Base-by-base conservation (phyloP, 306 rosid species). In the Gastrolobium villosum region DNA sequence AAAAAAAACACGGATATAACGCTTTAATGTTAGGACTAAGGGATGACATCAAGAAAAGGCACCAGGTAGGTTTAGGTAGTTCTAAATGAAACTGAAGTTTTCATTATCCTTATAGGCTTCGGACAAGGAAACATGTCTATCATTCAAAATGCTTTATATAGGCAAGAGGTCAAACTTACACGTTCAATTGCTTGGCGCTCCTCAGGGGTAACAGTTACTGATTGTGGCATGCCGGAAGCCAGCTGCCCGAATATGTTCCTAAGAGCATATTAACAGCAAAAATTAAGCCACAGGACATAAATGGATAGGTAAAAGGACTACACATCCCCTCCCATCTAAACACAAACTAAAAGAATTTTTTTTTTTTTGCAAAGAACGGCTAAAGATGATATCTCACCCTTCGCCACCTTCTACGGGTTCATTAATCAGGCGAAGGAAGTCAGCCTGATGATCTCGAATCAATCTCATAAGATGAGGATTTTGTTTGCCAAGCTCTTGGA, bases 401-500 rank as follows among this genome's bases (percentile, higher is more conserved):
- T 95, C 97, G 26, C 86, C 94, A 39, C 96, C 97, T 86, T 95
- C 99, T 36, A 72, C 83, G 3, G 99, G 97, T 75, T 92, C 99
- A 72, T 95, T 92, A 63, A 95, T 92, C 59, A 95, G 84, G 77
- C 90, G 98, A 65, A 92, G 89, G 72, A 95, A 95, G 82, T 91
- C 99, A 65, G 93, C 89, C 72, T 88, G 98, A 84, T 95, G 98
- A 63, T 92, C 94, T 77, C 84, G 91, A 79, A 95, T 95, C 84
- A 92, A 81, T 72, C 98, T 85, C 91, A 92, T 90, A 26, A 95
- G 94, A 57, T 92, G 92, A 75, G 98, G 99, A 85, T 95, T 95
- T 84, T 95, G 99, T 83, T 92, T 95, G 65, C 97, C 99, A 57
- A 95, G 90, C 84, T 92, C 99, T 74, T 92, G 99, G 75, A 95